Conservation (phyloP, 768 basidiomycete species). For the Lenzites betulinus region DNA sequence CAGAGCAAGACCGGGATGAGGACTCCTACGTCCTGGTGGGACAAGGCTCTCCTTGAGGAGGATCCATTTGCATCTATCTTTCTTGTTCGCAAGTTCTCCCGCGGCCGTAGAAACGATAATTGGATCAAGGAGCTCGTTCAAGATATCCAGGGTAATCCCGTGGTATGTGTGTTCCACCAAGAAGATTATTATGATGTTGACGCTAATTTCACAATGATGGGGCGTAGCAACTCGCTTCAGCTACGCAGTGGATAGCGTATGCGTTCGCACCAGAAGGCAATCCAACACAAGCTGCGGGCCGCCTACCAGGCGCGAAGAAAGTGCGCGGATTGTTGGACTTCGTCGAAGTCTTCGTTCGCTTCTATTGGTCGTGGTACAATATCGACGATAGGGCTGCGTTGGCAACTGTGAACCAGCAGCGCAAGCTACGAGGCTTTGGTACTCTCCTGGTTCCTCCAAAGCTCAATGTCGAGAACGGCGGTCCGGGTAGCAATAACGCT, state of each 20-base stretch:
- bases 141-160: background rate
- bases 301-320: background rate
- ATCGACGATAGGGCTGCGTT: slow-evolving; percentile 3
- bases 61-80: slow-evolving; percentile 29
- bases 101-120: background rate
- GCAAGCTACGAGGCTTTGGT: slow-evolving; percentile 14
- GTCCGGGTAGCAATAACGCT: background rate
- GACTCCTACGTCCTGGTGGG: slow-evolving; percentile 11
- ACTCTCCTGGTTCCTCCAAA: slow-evolving; percentile 2
- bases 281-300: background rate
- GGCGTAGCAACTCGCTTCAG: background rate
- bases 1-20: background rate
- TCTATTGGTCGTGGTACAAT: slow-evolving; percentile 28
- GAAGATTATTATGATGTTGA: background rate
- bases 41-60: slow-evolving; percentile 24
- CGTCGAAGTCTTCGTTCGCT: slow-evolving; percentile 27
- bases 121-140: slow-evolving; percentile 9
- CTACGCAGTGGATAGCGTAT: slow-evolving; percentile 1
- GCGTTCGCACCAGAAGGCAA: slow-evolving; percentile 9
- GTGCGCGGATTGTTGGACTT: background rate
- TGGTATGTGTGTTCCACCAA: background rate
- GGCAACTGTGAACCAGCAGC: slow-evolving; percentile 9
- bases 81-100: background rate
- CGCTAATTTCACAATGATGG: background rate
- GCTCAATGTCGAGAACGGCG: background rate